Evolutionary conservation across 805 yeast species (phyloP).

Genomic region (Komagataella kurtzmanii): DNA sequence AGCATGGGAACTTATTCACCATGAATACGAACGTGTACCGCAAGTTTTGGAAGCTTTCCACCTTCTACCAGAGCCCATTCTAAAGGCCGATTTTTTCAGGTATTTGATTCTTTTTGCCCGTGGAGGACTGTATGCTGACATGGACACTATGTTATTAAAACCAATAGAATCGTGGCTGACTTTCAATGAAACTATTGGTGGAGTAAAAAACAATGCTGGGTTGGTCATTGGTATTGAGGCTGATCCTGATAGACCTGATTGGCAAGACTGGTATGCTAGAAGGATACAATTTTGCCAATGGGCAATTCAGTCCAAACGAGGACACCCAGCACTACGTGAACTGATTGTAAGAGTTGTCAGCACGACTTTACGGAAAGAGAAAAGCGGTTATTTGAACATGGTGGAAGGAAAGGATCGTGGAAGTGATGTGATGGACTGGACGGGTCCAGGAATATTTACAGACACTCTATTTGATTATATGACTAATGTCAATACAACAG

Average conservation of each 20-base stretch:
- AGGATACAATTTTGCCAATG: slow-evolving; percentile 94
- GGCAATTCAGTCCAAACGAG: slow-evolving; percentile 83
- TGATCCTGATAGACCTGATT: slow-evolving; percentile 90
- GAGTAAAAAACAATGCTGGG: slow-evolving; percentile 34
- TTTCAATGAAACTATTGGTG: slow-evolving; percentile 13
- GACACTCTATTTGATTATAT: slow-evolving; percentile 73
- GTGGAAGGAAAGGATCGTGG: slow-evolving; percentile 52
- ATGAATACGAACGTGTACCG: slow-evolving; percentile 60
- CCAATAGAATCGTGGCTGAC: slow-evolving; percentile 72
- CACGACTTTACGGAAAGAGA: slow-evolving; percentile 45
- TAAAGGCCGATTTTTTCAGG: slow-evolving; percentile 90
- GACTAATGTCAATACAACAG: slow-evolving; percentile 36
- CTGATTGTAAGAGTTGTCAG: slow-evolving; percentile 69
- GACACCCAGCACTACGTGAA: slow-evolving; percentile 83
- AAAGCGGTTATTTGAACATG: slow-evolving; percentile 28
- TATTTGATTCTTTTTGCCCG: slow-evolving; percentile 77
- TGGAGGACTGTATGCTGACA: slow-evolving; percentile 89
- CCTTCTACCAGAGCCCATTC: slow-evolving; percentile 63
- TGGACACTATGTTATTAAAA: slow-evolving; percentile 71
- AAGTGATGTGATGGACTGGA: slow-evolving; percentile 81
- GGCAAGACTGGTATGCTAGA: slow-evolving; percentile 89
- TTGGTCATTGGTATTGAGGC: slow-evolving; percentile 88
- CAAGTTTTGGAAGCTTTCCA: slow-evolving; percentile 64
- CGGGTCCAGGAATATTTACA: slow-evolving; percentile 95
- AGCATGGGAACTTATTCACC: slow-evolving; percentile 34